phyloP scores from a whole-genome alignment of 345 rosid species.

The Arabis hirsuta region DNA sequence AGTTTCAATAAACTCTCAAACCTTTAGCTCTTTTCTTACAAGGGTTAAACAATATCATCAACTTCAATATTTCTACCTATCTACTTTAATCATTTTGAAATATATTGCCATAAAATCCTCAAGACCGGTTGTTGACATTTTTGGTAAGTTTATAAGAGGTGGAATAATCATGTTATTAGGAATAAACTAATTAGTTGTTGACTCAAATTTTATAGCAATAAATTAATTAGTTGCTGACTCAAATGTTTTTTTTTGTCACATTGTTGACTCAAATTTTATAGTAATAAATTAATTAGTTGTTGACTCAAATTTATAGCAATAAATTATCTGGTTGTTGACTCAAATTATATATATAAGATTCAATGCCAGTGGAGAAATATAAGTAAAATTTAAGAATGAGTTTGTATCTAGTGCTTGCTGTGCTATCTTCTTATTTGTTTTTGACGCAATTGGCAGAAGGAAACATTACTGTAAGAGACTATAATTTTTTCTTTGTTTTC shows the following conservation, averaged over 20 bases:
- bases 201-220: neutral
- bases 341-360: neutral
- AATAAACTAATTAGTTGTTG: constrained; percentile 2
- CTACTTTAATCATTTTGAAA: too few relatives aligned
- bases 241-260: too few relatives aligned
- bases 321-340: constrained; percentile 5
- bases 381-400: neutral
- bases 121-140: too few relatives aligned
- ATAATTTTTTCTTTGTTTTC: neutral
- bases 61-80: too few relatives aligned
- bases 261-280: neutral
- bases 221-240: neutral
- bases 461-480: neutral
- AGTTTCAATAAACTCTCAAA: too few relatives aligned
- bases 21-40: too few relatives aligned
- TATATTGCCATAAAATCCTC: too few relatives aligned
- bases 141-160: too few relatives aligned
- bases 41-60: too few relatives aligned
- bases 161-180: too few relatives aligned
- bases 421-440: neutral
- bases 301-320: neutral
- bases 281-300: neutral
- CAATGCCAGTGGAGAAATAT: neutral
- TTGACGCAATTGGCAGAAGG: neutral
- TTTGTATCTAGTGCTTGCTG: neutral